phyloP scores from a whole-genome alignment of 2,329 filamentous ascomycete species.

The Cladosporium sp. region DNA sequence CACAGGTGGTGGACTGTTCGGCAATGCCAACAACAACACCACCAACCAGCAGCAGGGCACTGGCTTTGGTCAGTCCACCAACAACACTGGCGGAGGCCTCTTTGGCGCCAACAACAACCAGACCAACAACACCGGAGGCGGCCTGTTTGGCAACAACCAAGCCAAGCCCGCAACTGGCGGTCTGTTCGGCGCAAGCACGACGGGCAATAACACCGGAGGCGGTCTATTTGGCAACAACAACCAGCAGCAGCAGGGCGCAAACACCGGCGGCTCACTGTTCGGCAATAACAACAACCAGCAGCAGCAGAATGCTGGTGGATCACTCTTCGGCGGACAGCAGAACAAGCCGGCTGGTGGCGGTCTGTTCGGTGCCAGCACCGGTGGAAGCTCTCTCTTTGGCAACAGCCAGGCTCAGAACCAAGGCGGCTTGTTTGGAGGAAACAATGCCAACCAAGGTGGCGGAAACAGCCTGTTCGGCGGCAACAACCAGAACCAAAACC shows the following conservation, averaged over 20 bases:
- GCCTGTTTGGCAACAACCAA: constrained; percentile 33
- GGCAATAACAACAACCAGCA: constrained; percentile 51
- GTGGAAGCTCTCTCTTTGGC: constrained; percentile 47
- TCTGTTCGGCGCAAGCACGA: constrained; percentile 41
- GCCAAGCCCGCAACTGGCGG: constrained; percentile 39
- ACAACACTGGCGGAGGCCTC: constrained; percentile 35
- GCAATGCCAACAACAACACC: constrained; percentile 30
- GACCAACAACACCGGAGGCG: constrained; percentile 33
- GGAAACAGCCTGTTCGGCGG: constrained; percentile 44
- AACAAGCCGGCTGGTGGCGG: constrained; percentile 29
- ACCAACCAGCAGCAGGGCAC: constrained; percentile 26
- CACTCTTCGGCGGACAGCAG: constrained; percentile 23
- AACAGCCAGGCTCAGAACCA: constrained; percentile 41
- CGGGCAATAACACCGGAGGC: constrained; percentile 25
- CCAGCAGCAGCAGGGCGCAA: constrained; percentile 25
- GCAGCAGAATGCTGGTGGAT: constrained; percentile 48
- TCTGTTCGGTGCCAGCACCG: constrained; percentile 45
- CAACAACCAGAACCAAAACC: constrained; percentile 44
- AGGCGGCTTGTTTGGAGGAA: constrained; percentile 28
- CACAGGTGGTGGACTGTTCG: constrained; percentile 45
- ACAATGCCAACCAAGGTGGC: constrained; percentile 38
- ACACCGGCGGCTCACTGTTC: constrained; percentile 37
- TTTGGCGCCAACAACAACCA: constrained; percentile 40
- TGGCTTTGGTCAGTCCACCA: constrained; percentile 43
- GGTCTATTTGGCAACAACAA: constrained; percentile 27